These are phyloP conservation scores for Biscogniauxia marginata DNA, from an alignment of 2,329 filamentous ascomycete species.

Conservation along the genomic window DNA sequence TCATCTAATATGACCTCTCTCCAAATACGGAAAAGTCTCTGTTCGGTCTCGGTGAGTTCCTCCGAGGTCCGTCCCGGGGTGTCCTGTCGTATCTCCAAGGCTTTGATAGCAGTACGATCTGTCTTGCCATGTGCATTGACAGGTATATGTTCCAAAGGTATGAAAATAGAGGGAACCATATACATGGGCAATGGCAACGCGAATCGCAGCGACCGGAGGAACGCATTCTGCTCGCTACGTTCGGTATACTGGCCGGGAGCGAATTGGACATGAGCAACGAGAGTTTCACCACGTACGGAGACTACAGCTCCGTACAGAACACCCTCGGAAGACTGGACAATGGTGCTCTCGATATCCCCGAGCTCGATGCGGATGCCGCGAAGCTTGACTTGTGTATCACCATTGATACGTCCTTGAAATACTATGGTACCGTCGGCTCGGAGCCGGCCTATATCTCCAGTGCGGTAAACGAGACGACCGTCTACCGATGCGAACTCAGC, in stretches of 20 bases:
- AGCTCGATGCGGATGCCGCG: constrained; percentile 37
- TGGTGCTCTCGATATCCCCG: constrained; percentile 34
- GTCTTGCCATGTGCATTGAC: constrained; percentile 7
- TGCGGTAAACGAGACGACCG: constrained; percentile 7
- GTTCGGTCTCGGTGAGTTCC: constrained; percentile 5
- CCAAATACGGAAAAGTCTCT: constrained; percentile 4
- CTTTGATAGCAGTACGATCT: constrained; percentile 7
- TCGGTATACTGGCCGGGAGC: constrained; percentile 4
- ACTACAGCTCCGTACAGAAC: constrained; percentile 23
- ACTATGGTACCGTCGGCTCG: constrained; percentile 5
- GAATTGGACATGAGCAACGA: constrained; percentile 25
- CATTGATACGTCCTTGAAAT: constrained; percentile 29
- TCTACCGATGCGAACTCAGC: background rate
- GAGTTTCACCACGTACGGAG: constrained; percentile 12
- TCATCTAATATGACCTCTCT: constrained; percentile 4
- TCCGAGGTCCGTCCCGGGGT: background rate
- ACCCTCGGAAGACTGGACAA: constrained; percentile 21
- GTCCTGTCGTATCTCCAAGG: constrained; percentile 4
- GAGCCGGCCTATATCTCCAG: constrained; percentile 10
- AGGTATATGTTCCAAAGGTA: constrained; percentile 5
- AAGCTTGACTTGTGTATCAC: constrained; percentile 46
- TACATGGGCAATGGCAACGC: constrained; percentile 4
- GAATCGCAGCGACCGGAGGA: constrained; percentile 8
- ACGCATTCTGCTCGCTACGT: constrained; percentile 4
- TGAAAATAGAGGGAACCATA: constrained; percentile 8